A percentile compares a stretch with the other conserved stretches of the same genome.
Evolutionary conservation across 345 rosid species (phyloP).

Genomic region (Rhodamnia argentea): DNA sequence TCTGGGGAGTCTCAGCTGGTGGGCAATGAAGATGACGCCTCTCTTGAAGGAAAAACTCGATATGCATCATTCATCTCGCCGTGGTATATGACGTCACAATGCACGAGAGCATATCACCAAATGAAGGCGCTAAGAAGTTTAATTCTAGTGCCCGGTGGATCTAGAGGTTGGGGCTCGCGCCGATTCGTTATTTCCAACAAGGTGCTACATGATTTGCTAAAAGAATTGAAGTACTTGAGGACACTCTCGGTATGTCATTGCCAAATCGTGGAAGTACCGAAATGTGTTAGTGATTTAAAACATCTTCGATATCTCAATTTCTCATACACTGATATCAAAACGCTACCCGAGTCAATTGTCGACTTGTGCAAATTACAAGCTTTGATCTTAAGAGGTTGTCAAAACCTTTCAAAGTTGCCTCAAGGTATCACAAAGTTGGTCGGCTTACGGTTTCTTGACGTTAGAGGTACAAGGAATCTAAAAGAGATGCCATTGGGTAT

Average conservation of each 20-base stretch:
- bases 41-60: not conserved
- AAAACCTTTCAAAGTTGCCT: not conserved
- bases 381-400: not conserved
- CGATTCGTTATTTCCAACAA: too few species aligned
- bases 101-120: not conserved
- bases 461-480: not conserved
- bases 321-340: not conserved
- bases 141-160: too few species aligned
- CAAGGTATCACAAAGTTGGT: not conserved
- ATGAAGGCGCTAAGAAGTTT: not conserved
- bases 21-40: not conserved
- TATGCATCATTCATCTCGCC: not conserved
- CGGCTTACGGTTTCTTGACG: not conserved
- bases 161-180: not conserved
- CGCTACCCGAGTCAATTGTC: not conserved
- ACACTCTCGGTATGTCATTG: not conserved
- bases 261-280: not conserved
- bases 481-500: not conserved
- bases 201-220: not conserved
- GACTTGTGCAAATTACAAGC: not conserved
- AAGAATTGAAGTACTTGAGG: not conserved
- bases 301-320: not conserved
- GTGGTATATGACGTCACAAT: not conserved
- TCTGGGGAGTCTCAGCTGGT: rapidly evolving
- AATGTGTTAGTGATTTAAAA: not conserved